Base-by-base conservation (phyloP, 768 basidiomycete species). In the Dacryopinax spathularia region DNA sequence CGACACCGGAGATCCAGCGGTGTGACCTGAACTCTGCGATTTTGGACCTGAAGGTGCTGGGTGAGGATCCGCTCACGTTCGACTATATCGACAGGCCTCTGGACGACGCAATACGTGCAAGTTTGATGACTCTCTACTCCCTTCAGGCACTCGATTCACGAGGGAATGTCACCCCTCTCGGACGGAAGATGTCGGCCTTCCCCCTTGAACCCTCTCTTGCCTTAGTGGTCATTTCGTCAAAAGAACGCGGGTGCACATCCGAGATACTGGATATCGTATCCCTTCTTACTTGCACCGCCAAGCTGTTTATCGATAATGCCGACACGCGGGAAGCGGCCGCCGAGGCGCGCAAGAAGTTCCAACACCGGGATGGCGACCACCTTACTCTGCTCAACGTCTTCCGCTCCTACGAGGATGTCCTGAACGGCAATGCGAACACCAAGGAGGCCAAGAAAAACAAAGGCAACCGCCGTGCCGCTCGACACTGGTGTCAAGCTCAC, bases 21-120 rank as follows among this genome's bases (percentile, higher is more conserved):
- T 89, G 86, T 69, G 88, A 88, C 70, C 78, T 98, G 33, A 83
- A 88, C 3, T 85, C 88, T 20, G 89, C 88, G 63, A 80, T 91
- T 29, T 79, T 99, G 33, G 88, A 95, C 69, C 79, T 98, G 18
- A 88, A 89, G 70, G 91, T 87, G 66, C 81, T 94, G 34, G 85
- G 84, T 2, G 86, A 88, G 71, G 83, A 94, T 68, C 75, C 93
- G 1, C 86, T 89, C 69, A 79, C 84, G 6, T 80, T 97, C 31
- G 87, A 91, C 60, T 86, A 91, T 65, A 89, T 99, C 84, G 94
- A 98, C 71, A 80, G 80, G 67, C 95, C 94, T 0, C 87, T 91
- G 34, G 69, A 74, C 1, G 82, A 87, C 36, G 81, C 86, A 12
- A 75, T 75, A 33, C 65, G 66, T 22, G 71, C 69, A 33, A 75